Evolutionary conservation across 331 rosid genomes (phyloP).

Genomic region (Acacia pycnantha): DNA sequence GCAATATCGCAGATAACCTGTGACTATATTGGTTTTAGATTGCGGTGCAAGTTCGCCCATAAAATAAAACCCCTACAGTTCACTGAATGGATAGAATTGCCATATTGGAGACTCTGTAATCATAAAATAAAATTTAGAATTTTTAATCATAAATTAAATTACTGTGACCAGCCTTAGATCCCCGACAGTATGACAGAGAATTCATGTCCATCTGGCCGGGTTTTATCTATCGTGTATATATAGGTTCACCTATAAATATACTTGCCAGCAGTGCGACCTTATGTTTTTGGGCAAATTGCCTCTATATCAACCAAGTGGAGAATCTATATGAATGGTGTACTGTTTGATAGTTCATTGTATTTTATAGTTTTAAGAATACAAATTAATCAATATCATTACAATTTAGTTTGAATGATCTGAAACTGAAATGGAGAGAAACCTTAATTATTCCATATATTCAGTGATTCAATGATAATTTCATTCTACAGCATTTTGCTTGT

Average conservation of each 20-base stretch:
- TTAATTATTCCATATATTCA: neutral
- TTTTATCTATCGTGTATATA: neutral
- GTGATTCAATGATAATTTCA: neutral
- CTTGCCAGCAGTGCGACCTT: neutral
- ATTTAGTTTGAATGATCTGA: neutral
- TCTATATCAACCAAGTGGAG: neutral
- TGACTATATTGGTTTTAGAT: neutral
- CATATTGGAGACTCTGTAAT: neutral
- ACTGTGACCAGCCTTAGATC: neutral
- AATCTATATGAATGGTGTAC: neutral
- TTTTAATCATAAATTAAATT: neutral
- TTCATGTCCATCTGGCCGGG: neutral
- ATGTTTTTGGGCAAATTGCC: neutral
- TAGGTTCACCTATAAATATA: neutral
- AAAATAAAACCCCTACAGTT: neutral
- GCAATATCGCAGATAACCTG: neutral
- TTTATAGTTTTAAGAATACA: neutral
- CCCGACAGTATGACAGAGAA: neutral
- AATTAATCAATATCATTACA: neutral
- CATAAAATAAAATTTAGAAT: neutral
- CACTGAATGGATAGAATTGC: neutral
- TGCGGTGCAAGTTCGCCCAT: neutral
- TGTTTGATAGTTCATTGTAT: neutral
- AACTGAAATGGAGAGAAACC: neutral
- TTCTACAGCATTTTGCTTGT: neutral